phyloP scores from a whole-genome alignment of 2,329 filamentous ascomycete genomes.

The Talaromyces sp. region DNA sequence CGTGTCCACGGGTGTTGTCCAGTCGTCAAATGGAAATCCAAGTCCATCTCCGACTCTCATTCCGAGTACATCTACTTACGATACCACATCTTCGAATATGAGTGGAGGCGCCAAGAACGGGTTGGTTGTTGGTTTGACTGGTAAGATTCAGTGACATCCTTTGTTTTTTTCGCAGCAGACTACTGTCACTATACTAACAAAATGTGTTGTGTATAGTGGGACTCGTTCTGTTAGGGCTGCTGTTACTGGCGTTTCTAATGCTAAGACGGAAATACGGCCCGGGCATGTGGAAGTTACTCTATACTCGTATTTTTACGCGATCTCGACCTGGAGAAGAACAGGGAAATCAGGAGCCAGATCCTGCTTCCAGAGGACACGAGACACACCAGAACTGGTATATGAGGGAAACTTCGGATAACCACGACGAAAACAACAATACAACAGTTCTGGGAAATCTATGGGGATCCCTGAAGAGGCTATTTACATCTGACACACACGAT shows the following conservation, averaged over 20 bases:
- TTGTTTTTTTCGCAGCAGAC: background rate
- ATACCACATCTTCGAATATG: background rate
- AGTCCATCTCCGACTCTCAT: background rate
- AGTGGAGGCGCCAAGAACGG: background rate
- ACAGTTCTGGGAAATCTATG: background rate
- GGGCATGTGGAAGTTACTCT: background rate
- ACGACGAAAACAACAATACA: background rate
- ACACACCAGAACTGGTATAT: background rate
- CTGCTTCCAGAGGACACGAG: background rate
- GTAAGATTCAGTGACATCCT: background rate
- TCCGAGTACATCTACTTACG: background rate
- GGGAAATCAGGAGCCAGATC: background rate
- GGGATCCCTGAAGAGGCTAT: background rate
- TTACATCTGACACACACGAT: background rate
- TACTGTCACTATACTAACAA: background rate
- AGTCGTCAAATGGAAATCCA: background rate
- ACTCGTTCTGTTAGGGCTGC: background rate
- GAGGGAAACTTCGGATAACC: background rate
- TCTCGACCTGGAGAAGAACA: background rate
- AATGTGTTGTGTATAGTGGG: background rate
- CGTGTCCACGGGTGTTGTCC: background rate
- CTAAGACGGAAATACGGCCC: conserved; percentile 2
- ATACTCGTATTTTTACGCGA: background rate
- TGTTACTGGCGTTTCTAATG: background rate
- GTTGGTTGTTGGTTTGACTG: background rate